Conservation (phyloP, 2,329 filamentous ascomycete species). For the Dactylonectria estremocensis region DNA sequence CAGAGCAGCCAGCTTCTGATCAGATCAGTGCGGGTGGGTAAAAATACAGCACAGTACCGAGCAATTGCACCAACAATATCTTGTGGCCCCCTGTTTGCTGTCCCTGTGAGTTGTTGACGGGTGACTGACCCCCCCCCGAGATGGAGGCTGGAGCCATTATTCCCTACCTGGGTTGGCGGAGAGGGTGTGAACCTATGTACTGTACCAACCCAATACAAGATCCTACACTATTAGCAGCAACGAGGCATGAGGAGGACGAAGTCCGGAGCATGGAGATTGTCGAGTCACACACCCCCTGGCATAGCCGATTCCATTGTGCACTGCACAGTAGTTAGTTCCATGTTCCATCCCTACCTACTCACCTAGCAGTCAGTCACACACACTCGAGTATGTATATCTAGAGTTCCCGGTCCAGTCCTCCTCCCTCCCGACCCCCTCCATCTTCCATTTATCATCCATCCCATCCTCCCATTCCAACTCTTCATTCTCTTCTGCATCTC, state of each 20-base stretch:
- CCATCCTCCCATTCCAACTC: neutral
- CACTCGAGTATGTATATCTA: slow-evolving; percentile 2
- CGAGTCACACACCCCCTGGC: neutral
- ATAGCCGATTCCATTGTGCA: neutral
- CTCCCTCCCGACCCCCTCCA: neutral
- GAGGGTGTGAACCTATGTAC: too few relatives aligned
- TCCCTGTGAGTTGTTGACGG: too few relatives aligned
- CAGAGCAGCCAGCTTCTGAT: neutral
- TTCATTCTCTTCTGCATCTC: neutral
- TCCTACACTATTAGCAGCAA: neutral
- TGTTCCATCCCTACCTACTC: too few relatives aligned
- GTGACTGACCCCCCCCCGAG: too few relatives aligned
- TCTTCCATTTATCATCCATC: neutral
- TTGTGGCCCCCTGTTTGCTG: too few relatives aligned
- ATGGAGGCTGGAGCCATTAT: too few relatives aligned
- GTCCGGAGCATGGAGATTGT: neutral
- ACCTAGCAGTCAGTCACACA: neutral
- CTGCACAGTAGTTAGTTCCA: neutral
- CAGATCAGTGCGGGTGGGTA: too few relatives aligned
- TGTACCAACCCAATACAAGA: too few relatives aligned
- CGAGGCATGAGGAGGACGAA: neutral
- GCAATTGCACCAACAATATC: too few relatives aligned
- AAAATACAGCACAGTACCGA: too few relatives aligned
- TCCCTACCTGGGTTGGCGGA: too few relatives aligned
- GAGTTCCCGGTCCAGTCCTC: slow-evolving; percentile 2